Base-by-base conservation (phyloP, 2,329 filamentous ascomycete species). In the Pyricularia pennisetigena region DNA sequence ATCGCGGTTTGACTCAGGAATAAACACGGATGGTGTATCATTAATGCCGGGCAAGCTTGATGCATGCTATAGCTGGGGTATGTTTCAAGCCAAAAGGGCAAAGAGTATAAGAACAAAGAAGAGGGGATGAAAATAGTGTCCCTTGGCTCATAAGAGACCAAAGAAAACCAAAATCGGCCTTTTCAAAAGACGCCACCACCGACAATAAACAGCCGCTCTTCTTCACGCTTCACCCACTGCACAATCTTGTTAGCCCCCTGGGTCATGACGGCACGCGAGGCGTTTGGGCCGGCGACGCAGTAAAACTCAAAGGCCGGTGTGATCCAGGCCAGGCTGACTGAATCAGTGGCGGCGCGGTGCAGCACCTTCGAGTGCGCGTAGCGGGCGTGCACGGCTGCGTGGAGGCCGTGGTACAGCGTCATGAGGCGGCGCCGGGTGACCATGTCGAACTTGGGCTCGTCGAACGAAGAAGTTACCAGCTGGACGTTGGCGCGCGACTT, bases 401-500 rank as follows among this genome's bases (percentile, higher is more conserved):
- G 95, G 0, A 99, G 83, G 71, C 88, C 87, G 74, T 94, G 89
- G 77, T 99, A 99, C 10, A 94, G 82, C 20, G 89, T 90, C 83
- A 98, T 89, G 32, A 97, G 82, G 79, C 88, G 86, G 75, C 93
- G 84, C 66, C 87, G 84, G 61, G 87, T 83, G 64, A 92, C 80
- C 4, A 86, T 76, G 2, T 75, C 81, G 28, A 77, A 78, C 2
- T 88, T 82, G 0, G 92, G 90, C 10, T 87, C 83, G 10, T 63
- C 66, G 70, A 93, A 90, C 0, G 91, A 88, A 1, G 94, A 91
- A 92, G 97, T 97, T 72, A 88, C 90, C 78, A 97, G 99, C 77
- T 99, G 96, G 30, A 99, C 95, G 73, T 99, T 97, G 24, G 90
- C 89, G 69, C 92, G 87, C 20, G 92, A 97, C 79, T 98, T 99